A percentile compares a stretch with the other conserved stretches of the same genome.
phyloP scores from a whole-genome alignment of 371 early-diverging fungal genomes.

The Mortierella sp. region DNA sequence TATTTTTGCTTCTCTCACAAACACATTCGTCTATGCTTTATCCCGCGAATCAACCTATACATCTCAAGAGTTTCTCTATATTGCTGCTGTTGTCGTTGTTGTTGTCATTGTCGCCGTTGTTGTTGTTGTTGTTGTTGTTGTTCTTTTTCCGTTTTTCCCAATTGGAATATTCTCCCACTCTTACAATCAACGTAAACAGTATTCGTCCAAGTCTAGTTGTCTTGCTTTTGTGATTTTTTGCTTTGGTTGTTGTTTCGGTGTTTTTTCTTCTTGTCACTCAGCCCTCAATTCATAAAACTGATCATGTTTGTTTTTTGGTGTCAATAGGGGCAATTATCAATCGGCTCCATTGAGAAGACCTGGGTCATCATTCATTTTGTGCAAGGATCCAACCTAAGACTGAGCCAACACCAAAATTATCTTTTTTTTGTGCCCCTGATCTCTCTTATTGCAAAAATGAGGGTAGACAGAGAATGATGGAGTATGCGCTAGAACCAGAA shows the following conservation, averaged over 20 bases:
- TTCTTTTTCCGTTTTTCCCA: not conserved
- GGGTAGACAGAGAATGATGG: not conserved
- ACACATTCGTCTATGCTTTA: not conserved
- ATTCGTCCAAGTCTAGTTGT: not conserved
- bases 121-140: not conserved
- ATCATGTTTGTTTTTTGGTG: not conserved
- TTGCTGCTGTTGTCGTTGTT: not conserved
- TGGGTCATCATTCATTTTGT: not conserved
- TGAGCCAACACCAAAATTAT: not conserved
- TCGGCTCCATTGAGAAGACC: not conserved
- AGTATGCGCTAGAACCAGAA: too few species aligned
- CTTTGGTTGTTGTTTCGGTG: too few species aligned
- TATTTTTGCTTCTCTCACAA: not conserved
- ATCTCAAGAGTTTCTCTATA: not conserved
- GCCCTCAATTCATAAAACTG: not conserved
- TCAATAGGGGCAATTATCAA: not conserved
- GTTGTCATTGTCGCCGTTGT: not conserved
- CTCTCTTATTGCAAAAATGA: not conserved
- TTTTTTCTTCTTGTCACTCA: not conserved
- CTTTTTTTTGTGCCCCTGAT: not conserved
- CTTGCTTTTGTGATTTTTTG: not conserved
- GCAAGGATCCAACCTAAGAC: not conserved
- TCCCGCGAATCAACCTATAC: not conserved
- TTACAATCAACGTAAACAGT: not conserved
- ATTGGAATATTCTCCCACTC: not conserved